Base-by-base conservation (phyloP, 768 basidiomycete species). In the Clathrus columnatus region DNA sequence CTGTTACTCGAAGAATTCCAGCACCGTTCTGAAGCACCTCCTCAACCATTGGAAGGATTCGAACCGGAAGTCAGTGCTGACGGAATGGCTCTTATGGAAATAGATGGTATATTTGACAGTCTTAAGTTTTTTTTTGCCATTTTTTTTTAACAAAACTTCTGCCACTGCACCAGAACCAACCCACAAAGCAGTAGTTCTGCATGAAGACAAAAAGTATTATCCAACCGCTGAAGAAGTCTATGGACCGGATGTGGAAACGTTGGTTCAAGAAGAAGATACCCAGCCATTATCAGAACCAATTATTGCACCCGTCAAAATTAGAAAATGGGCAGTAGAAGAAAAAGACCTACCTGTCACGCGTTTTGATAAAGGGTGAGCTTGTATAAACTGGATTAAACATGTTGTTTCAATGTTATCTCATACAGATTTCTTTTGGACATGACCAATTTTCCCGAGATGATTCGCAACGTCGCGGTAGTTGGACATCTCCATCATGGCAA, bases 131-230 rank as follows among this genome's bases (percentile, higher is more conserved):
- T 36, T n/a, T 21, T 5, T 11, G 6, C 10, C 16, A 41, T 46
- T 17, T 14, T 27, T 17, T 16, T 17, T 28, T 42, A 41, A 17
- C 27, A n/a, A 59, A 3, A 20, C 18, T 44, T n/a, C 20, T n/a
- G 4, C 43, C 26, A 29, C 7, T 50, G 42, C 43, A 61, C 62
- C 62, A 89, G 90, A 85, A 62, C 87, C 89, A 42, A 70, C 76
- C 28, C 85, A 88, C 61, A 89, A 85, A 58, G 89, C 89, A 48
- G 86, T 92, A 18, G 69, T 98, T 44, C 75, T 98, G 45, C 95
- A 98, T 63, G 96, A 98, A 67, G 89, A 99, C 72, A 99, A 99
- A 70, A 89, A 92, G 69, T 98, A 99, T 69, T 99, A 99, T 67
- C 90, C 92, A 14, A 87, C 87, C 14, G 95, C 96, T 1, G 76